These are phyloP conservation scores for Seiridium unicorne DNA, from an alignment of 2,329 filamentous ascomycete species.

Conservation along the genomic window DNA sequence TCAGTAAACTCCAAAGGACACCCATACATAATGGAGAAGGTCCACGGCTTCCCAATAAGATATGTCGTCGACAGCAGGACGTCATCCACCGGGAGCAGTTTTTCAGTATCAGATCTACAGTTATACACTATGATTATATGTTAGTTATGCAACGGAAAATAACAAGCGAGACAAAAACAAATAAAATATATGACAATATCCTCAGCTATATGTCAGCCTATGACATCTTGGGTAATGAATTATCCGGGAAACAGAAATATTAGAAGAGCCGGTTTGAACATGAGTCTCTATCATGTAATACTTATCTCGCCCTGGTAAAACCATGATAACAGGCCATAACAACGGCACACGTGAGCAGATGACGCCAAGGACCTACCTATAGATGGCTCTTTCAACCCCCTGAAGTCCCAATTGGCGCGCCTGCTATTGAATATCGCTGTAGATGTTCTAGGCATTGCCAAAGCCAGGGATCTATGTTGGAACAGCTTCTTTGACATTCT, in stretches of 20 bases:
- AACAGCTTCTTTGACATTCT: slow-evolving; percentile 10
- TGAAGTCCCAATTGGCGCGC: slow-evolving; percentile 9
- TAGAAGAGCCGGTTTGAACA: too few species aligned
- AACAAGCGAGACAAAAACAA: not conserved
- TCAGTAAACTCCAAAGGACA: slow-evolving; percentile 9
- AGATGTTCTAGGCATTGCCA: slow-evolving; percentile 9
- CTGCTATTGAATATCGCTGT: slow-evolving; percentile 12
- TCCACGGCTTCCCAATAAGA: slow-evolving; percentile 13
- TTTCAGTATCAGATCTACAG: slow-evolving; percentile 20
- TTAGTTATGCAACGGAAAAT: slow-evolving; percentile 10
- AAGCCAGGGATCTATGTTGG: slow-evolving; percentile 16
- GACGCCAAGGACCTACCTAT: not conserved
- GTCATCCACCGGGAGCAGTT: slow-evolving; percentile 8
- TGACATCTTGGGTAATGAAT: too few species aligned
- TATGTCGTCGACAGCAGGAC: slow-evolving; percentile 18
- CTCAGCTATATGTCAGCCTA: too few species aligned
- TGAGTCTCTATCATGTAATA: too few species aligned
- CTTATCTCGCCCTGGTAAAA: too few species aligned
- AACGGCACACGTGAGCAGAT: too few species aligned
- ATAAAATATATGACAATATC: not conserved
- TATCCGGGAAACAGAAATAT: too few species aligned
- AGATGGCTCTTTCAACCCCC: not conserved
- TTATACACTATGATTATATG: slow-evolving; percentile 15
- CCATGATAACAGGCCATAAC: too few species aligned
- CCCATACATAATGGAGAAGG: slow-evolving; percentile 18